Evolutionary conservation across 306 rosid species (phyloP).

Genomic region (Castanea mollissima): DNA sequence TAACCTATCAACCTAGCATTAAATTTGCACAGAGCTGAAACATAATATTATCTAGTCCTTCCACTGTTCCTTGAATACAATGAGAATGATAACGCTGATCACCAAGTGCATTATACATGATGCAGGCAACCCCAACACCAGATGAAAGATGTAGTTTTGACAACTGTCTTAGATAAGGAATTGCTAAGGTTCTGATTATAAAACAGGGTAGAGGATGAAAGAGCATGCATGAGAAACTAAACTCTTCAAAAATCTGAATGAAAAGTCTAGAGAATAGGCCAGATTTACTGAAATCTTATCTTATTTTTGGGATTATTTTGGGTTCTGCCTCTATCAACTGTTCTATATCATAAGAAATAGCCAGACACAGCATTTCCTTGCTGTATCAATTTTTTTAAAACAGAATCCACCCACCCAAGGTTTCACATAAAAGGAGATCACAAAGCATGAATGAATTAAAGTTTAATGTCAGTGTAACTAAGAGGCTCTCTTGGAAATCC

Average conservation of each 20-base stretch:
- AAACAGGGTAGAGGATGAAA: background rate
- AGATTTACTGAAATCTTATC: background rate
- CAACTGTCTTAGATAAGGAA: slow-evolving; percentile 9
- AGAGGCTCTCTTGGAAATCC: background rate
- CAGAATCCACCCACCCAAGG: background rate
- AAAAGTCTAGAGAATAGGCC: background rate
- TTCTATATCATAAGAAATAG: background rate
- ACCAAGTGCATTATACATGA: background rate
- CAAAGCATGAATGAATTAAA: background rate
- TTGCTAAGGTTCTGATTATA: slow-evolving; percentile 3
- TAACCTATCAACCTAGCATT: slow-evolving; percentile 27
- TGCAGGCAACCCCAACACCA: background rate
- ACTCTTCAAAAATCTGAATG: background rate
- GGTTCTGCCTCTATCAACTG: background rate
- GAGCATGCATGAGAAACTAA: background rate
- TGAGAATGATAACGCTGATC: background rate
- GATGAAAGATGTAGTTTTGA: background rate
- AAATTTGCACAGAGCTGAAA: slow-evolving; percentile 17
- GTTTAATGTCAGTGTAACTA: background rate
- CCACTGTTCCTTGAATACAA: background rate
- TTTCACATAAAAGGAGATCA: background rate
- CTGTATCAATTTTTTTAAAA: background rate
- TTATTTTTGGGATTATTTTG: background rate
- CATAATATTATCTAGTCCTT: background rate
- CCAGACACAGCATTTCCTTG: background rate